Conservation (phyloP, 2,329 filamentous ascomycete species). For the Teratosphaeria destructans region DNA sequence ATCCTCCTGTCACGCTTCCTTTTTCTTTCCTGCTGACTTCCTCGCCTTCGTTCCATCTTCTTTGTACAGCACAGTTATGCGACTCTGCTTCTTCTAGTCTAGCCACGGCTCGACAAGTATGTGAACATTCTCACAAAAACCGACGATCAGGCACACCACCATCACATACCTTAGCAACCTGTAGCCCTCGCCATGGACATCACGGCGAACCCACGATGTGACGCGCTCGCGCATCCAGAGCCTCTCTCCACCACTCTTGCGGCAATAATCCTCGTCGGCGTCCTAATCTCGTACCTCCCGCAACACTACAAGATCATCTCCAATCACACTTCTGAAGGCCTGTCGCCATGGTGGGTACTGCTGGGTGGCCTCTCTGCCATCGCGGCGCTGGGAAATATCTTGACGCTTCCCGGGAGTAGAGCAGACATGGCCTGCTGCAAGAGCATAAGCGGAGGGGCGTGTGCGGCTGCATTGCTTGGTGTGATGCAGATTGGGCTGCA, state of each 20-base stretch:
- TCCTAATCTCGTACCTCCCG: conserved; percentile 85
- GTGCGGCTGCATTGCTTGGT: conserved; percentile 73
- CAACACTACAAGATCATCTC: conserved; percentile 88
- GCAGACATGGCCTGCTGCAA: conserved; percentile 78
- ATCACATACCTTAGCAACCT: background rate
- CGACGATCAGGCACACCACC: background rate
- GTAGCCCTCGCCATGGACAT: background rate
- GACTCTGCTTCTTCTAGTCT: background rate
- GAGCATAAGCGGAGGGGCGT: conserved; percentile 70
- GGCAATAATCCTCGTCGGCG: conserved; percentile 67
- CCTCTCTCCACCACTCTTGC: conserved; percentile 19
- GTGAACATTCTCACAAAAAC: background rate
- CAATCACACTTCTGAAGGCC: conserved; percentile 78
- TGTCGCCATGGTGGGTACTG: conserved; percentile 89
- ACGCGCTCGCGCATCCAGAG: conserved; percentile 17
- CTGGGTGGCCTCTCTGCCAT: conserved; percentile 83
- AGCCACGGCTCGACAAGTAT: background rate
- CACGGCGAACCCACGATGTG: conserved; percentile 9
- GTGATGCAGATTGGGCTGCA: conserved; percentile 86
- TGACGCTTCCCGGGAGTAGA: conserved; percentile 73
- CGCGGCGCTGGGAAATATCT: conserved; percentile 82
- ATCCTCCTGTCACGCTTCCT: background rate
- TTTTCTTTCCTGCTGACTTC: background rate
- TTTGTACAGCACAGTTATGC: background rate
- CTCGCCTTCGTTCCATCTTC: background rate